These are phyloP conservation scores for Citrullus mucosospermus DNA, from an alignment of 306 rosid species.

Conservation along the genomic window DNA sequence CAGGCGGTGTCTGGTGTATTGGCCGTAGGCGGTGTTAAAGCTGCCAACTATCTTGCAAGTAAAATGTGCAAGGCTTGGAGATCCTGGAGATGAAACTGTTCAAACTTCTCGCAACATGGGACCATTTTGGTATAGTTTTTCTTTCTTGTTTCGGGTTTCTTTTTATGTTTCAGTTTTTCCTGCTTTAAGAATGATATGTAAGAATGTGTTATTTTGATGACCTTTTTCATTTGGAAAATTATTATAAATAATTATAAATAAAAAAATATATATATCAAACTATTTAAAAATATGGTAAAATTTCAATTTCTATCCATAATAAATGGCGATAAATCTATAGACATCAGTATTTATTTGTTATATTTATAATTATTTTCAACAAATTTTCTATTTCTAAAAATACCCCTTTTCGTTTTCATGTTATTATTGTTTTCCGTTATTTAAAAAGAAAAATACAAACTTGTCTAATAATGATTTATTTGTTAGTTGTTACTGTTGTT, in stretches of 20 bases:
- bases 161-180: background rate
- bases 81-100: conserved; percentile 28
- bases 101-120: background rate
- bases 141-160: background rate
- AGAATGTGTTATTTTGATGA: background rate
- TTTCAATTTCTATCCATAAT: too few relatives aligned
- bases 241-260: too few relatives aligned
- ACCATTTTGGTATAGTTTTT: background rate
- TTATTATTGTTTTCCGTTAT: background rate
- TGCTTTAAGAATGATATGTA: background rate
- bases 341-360: too few relatives aligned
- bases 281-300: too few relatives aligned
- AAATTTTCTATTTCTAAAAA: too few relatives aligned
- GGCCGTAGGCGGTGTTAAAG: conserved; percentile 60
- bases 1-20: conserved; percentile 75
- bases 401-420: background rate
- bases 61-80: conserved; percentile 78
- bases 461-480: background rate
- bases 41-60: conserved; percentile 43
- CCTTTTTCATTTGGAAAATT: too few relatives aligned
- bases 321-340: too few relatives aligned
- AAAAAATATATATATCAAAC: too few relatives aligned
- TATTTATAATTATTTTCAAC: too few relatives aligned
- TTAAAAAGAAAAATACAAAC: background rate
- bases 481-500: background rate